Percentiles rank a stretch among this genome's conserved stretches.
These are phyloP conservation scores for Neostapfia colusana DNA, from an alignment of 176 grass and related monocot genomes.

Conservation along the genomic window DNA sequence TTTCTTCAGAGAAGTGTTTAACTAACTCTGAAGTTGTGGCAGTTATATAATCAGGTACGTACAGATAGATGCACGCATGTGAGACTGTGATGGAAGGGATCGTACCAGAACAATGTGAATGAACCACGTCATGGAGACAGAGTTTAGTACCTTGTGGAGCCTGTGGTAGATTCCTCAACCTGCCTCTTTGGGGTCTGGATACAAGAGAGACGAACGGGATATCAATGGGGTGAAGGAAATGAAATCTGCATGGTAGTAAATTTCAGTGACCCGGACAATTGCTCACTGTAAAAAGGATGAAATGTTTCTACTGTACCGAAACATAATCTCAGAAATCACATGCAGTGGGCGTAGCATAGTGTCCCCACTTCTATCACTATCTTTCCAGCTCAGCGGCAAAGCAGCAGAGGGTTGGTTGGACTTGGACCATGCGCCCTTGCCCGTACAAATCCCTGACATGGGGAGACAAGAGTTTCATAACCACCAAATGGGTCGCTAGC, in stretches of 20 bases:
- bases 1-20: not conserved
- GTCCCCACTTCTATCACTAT: not conserved
- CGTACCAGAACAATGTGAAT: not conserved
- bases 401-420: not conserved
- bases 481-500: not conserved
- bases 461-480: not conserved
- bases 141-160: not conserved
- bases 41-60: not conserved
- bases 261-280: not conserved
- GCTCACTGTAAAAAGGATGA: conserved; percentile 2
- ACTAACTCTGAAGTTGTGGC: not conserved
- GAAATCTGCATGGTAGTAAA: not conserved
- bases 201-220: not conserved
- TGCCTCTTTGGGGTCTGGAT: not conserved
- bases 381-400: not conserved
- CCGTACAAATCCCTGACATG: conserved; percentile 24
- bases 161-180: conserved; percentile 4
- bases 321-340: conserved; percentile 32
- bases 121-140: not conserved
- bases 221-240: not conserved
- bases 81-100: not conserved
- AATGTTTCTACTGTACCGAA: not conserved
- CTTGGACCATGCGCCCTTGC: conserved; percentile 4
- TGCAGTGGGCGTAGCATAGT: conserved; percentile 13
- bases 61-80: not conserved